Conservation (phyloP, 192 early-diverging fungal genomes). For the Lunasporangiospora selenospora region DNA sequence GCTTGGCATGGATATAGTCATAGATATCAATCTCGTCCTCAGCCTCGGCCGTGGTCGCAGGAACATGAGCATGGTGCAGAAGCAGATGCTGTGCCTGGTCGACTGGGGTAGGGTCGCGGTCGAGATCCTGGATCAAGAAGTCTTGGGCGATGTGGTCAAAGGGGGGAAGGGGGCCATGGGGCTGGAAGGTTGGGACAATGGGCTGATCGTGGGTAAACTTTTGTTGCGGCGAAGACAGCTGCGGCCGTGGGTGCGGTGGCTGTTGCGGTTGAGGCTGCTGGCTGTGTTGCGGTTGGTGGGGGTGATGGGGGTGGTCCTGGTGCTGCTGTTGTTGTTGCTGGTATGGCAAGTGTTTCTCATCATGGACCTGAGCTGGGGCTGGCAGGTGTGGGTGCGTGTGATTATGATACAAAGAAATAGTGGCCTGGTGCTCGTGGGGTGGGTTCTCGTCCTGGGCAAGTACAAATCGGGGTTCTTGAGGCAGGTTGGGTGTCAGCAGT, state of each 20-base stretch:
- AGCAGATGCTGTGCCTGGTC: conserved; percentile 2
- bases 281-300: conserved; percentile 5
- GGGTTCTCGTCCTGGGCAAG: no score
- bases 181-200: no score
- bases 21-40: conserved; percentile 46
- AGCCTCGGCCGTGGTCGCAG: not conserved
- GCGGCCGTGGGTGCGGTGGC: conserved; percentile 8
- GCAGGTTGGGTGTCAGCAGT: not conserved
- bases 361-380: not conserved
- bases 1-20: conserved; percentile 46
- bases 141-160: conserved; percentile 20
- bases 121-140: conserved; percentile 26
- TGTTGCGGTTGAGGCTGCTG: conserved; percentile 13
- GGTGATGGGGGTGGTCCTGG: not conserved
- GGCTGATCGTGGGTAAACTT: conserved; percentile 4
- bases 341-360: not conserved
- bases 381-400: no score
- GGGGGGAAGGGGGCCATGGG: no score
- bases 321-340: conserved; percentile 4
- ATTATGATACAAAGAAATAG: no score
- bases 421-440: no score
- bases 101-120: conserved; percentile 3
- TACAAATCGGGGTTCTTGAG: conserved; percentile 1
- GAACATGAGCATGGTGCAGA: not conserved
- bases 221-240: not conserved